Evolutionary conservation across 1,284 basidiomycete species (phyloP), one percentile per base, ranked within the genome.

Genomic region (Filobasidium uniguttulatum): DNA sequence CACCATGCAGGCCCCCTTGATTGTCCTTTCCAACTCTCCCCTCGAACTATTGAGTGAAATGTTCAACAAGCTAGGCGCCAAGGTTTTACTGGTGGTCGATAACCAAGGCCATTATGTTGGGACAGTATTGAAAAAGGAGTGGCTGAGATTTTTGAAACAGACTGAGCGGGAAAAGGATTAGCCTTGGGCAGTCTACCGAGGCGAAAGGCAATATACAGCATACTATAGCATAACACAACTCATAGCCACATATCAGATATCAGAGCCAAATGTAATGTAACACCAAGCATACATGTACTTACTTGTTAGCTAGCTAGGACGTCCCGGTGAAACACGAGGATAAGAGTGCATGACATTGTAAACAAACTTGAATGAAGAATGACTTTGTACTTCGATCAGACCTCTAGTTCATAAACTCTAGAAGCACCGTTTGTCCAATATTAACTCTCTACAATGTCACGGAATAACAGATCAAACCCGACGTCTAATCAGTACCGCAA

Each of bases 41-140:
- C 72, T 91, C 53, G 86, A 93, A 66, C 75, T 93, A 49, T 77
- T 94, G 1, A 90, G 94, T 60, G 84, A 89, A 63, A 77, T 90
- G 61, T 94, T 94, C 60, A 81, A 81, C 54, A 93, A 93, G 66
- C 77, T 94, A 14, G 90, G 90, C 0, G 83, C 85, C n/a, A 77
- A 86, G 55, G 89, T 89, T 60, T 78, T 94, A 23, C 75, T 96
- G 22, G 81, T 94, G 5, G 82, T 78, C 1, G 86, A 96, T 64
- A 71, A 77, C 2, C 79, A 85, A 49, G 90, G 91, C 2, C 71
- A 80, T 47, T 96, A 90, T 62, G 81, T 83, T 60, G 91, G 91
- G 5, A 74, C 91, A 9, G 83, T 97, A 53, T 85, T 90, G 67
- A 94, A 94, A 75, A 91, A 91, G 69, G 79, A 78, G 1, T 94